A percentile compares a stretch with the other conserved stretches of the same genome.
phyloP scores from a whole-genome alignment of 768 basidiomycete species.

The Lepiota subincarnata region DNA sequence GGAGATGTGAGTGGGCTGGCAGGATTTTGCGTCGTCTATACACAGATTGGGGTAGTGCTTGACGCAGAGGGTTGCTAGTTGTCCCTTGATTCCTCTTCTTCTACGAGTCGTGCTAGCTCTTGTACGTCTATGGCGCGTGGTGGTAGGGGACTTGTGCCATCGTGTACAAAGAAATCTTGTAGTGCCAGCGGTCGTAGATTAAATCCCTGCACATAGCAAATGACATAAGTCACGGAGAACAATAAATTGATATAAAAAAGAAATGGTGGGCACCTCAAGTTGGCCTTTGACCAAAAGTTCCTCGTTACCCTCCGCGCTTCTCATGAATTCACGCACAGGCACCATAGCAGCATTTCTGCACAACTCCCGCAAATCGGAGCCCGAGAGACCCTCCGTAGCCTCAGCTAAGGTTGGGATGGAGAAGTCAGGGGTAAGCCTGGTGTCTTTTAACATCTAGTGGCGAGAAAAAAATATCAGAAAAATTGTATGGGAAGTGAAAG shows the following conservation, averaged over 20 bases:
- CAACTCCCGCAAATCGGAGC: conserved; percentile 88
- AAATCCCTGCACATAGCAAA: conserved; percentile 56
- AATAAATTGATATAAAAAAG: background rate
- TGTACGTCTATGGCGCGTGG: conserved; percentile 13
- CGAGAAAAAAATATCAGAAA: background rate
- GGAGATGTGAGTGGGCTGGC: too few species aligned
- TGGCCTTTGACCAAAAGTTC: conserved; percentile 44
- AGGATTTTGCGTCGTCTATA: too few species aligned
- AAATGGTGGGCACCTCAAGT: conserved; percentile 33
- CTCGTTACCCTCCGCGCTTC: conserved; percentile 38
- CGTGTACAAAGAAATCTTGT: conserved; percentile 59
- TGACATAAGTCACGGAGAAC: background rate
- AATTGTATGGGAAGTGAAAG: conserved; percentile 1
- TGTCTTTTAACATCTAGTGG: conserved; percentile 82
- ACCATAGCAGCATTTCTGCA: conserved; percentile 94
- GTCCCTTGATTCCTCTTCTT: conserved; percentile 2
- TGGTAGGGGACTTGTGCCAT: conserved; percentile 35
- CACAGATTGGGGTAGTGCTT: too few species aligned
- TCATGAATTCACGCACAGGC: conserved; percentile 82
- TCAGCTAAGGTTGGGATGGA: conserved; percentile 59
- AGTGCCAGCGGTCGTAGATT: conserved; percentile 67
- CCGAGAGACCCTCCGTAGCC: conserved; percentile 72
- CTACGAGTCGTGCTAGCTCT: conserved; percentile 2
- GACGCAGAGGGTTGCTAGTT: background rate
- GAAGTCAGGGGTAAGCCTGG: conserved; percentile 60